These are phyloP conservation scores for Pseudonitzschia pungens DNA, from an alignment of 108 stramenopile genomes.

Conservation along the genomic window DNA sequence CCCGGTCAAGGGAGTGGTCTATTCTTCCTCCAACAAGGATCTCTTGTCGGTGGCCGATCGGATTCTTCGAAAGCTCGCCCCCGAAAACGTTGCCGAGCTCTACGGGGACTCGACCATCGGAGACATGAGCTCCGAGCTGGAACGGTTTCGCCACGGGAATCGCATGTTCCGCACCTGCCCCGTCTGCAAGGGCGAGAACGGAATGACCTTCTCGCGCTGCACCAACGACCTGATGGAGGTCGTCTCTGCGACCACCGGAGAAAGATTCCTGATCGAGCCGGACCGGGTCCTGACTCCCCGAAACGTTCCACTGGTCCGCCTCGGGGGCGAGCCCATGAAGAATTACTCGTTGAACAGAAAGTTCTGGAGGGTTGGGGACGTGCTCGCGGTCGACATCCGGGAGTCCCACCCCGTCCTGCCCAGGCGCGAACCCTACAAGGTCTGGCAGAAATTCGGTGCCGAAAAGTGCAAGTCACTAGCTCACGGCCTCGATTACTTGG, in stretches of 20 bases:
- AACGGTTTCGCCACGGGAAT: conserved; percentile 41
- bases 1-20: conserved; percentile 61
- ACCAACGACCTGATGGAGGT: conserved; percentile 39
- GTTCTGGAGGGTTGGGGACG: conserved; percentile 45
- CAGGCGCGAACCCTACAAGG: conserved; percentile 29
- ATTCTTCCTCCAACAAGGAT: conserved; percentile 37
- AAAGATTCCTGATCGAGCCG: conserved; percentile 46
- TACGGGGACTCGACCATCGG: conserved; percentile 32
- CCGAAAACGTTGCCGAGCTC: conserved; percentile 52
- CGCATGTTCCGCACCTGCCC: conserved; percentile 46
- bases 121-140: conserved; percentile 45
- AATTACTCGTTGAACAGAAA: conserved; percentile 38
- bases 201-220: conserved; percentile 25
- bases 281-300: conserved; percentile 41
- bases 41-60: conserved; percentile 47
- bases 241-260: conserved; percentile 7
- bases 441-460: conserved; percentile 41
- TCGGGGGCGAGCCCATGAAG: conserved; percentile 35
- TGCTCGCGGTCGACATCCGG: conserved; percentile 46
- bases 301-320: conserved; percentile 35
- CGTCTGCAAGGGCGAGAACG: conserved; percentile 37
- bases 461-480: conserved; percentile 32
- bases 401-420: conserved; percentile 46
- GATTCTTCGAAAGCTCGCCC: conserved; percentile 31
- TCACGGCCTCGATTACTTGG: conserved; percentile 17